phyloP scores from a whole-genome alignment of 129 eudicot species.

The Calendula officinalis region DNA sequence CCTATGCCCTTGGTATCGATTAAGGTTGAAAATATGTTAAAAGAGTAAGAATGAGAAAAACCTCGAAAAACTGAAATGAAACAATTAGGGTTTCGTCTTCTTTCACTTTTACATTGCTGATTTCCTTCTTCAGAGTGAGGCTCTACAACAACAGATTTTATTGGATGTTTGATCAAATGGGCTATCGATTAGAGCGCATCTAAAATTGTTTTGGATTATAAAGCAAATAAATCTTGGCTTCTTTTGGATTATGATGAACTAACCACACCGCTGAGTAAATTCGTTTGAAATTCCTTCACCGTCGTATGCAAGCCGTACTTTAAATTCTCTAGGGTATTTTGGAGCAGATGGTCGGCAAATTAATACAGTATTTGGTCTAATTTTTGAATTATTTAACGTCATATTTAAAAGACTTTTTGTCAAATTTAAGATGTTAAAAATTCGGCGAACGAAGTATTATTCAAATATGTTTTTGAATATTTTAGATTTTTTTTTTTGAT shows the following conservation, averaged over 20 bases:
- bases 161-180: neutral
- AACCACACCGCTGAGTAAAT: too few relatives aligned
- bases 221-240: neutral
- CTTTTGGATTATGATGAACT: too few relatives aligned
- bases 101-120: neutral
- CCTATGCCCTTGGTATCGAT: neutral
- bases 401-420: too few relatives aligned
- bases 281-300: neutral
- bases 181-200: neutral
- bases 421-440: too few relatives aligned
- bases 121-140: conserved; percentile 4
- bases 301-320: neutral
- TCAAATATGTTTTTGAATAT: too few relatives aligned
- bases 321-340: neutral
- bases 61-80: conserved; percentile 12
- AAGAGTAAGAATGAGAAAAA: conserved; percentile 1
- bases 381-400: too few relatives aligned
- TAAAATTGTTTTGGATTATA: neutral
- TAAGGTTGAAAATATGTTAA: neutral
- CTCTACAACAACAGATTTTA: conserved; percentile 1
- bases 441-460: too few relatives aligned
- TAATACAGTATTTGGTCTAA: too few relatives aligned
- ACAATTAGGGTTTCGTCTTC: neutral
- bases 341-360: neutral
- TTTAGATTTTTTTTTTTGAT: too few relatives aligned